Conservation (phyloP, 192 early-diverging fungal genomes). For the Podila epigama region DNA sequence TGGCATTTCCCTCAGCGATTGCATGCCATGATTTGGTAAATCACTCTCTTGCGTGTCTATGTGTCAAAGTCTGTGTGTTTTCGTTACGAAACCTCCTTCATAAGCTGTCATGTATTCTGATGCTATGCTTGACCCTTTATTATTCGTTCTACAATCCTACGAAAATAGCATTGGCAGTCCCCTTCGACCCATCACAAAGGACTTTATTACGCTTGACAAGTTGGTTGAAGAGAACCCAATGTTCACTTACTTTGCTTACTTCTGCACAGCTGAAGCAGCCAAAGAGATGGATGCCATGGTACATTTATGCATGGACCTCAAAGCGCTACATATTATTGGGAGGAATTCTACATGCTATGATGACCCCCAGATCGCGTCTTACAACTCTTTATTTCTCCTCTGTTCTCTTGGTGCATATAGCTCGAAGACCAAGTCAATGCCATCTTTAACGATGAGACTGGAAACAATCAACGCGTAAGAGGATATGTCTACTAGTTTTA, state of each 20-base stretch:
- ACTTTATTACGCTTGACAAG: neutral
- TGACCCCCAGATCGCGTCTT: neutral
- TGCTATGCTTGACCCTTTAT: too few species aligned
- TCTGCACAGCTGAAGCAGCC: neutral
- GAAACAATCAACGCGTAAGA: neutral
- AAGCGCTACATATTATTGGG: too few species aligned
- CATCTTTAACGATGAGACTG: neutral
- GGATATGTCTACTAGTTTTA: too few species aligned
- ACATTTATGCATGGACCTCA: neutral
- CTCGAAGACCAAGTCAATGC: neutral
- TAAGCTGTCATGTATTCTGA: too few species aligned
- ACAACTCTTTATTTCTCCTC: neutral
- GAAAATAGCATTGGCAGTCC: conserved; percentile 11
- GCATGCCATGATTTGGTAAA: conserved; percentile 8
- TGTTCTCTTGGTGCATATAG: neutral
- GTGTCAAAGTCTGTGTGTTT: too few species aligned
- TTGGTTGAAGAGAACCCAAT: conserved; percentile 5
- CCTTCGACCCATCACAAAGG: conserved; percentile 1
- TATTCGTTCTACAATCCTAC: neutral
- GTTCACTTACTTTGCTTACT: conserved; percentile 11
- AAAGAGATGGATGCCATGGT: neutral
- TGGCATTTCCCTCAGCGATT: conserved; percentile 15
- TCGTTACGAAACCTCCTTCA: too few species aligned
- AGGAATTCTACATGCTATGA: too few species aligned
- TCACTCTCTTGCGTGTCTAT: too few species aligned